Conservation (phyloP, 2,329 filamentous ascomycete species). For the Claviceps digitariae region DNA sequence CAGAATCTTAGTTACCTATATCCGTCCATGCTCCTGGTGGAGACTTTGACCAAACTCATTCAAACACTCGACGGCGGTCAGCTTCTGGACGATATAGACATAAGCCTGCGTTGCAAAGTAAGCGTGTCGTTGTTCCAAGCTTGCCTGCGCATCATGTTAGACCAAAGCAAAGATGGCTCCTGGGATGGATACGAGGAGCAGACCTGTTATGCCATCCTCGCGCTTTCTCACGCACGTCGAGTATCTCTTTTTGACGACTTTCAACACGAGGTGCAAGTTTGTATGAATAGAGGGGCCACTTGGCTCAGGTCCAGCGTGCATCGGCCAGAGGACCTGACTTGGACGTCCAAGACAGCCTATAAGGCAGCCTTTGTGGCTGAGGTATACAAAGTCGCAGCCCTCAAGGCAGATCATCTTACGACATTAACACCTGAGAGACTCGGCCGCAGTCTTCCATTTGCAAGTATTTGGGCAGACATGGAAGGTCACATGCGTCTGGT, state of each 20-base stretch:
- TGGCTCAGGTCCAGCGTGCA: slow-evolving; percentile 2
- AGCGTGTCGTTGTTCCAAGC: slow-evolving; percentile 6
- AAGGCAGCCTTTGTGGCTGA: slow-evolving; percentile 4
- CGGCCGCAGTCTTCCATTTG: background rate
- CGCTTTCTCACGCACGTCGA: slow-evolving; percentile 4
- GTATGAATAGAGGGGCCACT: slow-evolving; percentile 3
- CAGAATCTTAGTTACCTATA: slow-evolving; percentile 7
- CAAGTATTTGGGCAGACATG: background rate
- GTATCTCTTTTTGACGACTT: slow-evolving; percentile 5
- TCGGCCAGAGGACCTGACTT: slow-evolving; percentile 2
- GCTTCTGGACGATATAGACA: slow-evolving; percentile 1
- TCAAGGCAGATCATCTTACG: background rate
- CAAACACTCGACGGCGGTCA: background rate
- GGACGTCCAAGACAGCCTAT: slow-evolving; percentile 10
- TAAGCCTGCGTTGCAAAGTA: background rate
- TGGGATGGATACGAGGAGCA: slow-evolving; percentile 7
- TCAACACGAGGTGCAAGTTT: background rate
- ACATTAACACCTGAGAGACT: background rate
- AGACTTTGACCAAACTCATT: slow-evolving; percentile 3
- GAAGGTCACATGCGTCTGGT: background rate
- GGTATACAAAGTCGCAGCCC: slow-evolving; percentile 7
- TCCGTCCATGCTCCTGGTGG: slow-evolving; percentile 6
- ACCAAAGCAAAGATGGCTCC: slow-evolving; percentile 6
- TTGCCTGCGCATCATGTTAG: slow-evolving; percentile 5
- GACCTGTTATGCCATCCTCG: slow-evolving; percentile 7